Evolutionary conservation across 2,329 filamentous ascomycete genomes (phyloP).

Genomic region (Fusarium euwallaceae): DNA sequence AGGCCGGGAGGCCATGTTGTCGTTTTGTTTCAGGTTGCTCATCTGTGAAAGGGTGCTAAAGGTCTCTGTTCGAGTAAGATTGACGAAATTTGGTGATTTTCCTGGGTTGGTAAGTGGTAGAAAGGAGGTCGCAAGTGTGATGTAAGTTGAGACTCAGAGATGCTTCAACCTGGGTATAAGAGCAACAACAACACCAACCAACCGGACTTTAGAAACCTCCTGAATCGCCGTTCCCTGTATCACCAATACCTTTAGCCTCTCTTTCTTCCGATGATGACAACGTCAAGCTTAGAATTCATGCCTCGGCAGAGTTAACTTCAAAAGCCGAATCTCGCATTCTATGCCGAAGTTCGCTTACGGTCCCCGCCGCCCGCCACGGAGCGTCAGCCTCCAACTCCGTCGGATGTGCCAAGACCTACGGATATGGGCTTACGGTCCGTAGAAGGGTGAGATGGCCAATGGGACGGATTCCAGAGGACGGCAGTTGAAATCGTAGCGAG

Average conservation of each 20-base stretch:
- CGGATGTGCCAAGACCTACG: background rate
- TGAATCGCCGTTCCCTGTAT: background rate
- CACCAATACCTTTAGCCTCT: background rate
- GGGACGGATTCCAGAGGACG: background rate
- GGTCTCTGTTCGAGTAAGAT: rapidly evolving
- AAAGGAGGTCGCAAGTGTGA: background rate
- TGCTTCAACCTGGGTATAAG: background rate
- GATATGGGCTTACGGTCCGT: background rate
- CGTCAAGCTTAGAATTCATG: background rate
- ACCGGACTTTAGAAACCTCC: background rate
- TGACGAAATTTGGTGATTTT: background rate
- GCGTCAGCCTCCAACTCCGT: background rate
- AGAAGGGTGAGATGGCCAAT: background rate
- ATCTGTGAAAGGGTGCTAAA: background rate
- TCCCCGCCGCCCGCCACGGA: background rate
- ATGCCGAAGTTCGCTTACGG: background rate
- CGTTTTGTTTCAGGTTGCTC: background rate
- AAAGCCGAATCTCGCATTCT: background rate
- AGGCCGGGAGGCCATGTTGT: background rate
- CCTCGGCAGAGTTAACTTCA: background rate
- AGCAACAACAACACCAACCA: background rate
- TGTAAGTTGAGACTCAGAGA: background rate
- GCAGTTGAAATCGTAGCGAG: background rate
- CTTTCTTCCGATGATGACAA: background rate
- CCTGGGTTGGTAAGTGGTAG: background rate